These are phyloP conservation scores for Backusella liffmaniae DNA, from an alignment of 192 early-diverging fungal genomes.

Conservation along the genomic window DNA sequence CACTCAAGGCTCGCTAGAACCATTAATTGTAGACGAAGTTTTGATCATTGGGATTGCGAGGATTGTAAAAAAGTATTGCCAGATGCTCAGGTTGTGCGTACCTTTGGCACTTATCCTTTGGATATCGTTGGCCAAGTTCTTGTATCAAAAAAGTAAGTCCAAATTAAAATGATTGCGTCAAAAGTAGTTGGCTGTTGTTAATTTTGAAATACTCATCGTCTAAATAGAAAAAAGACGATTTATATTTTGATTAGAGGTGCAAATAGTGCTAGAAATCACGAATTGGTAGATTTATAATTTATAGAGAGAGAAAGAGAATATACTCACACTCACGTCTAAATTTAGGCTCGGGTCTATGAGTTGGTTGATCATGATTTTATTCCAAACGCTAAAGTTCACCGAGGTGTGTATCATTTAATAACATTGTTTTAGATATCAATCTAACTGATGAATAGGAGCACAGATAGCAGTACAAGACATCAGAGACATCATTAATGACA, in stretches of 20 bases:
- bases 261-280: background rate
- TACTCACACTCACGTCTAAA: background rate
- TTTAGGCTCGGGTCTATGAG: background rate
- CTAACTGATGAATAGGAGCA: background rate
- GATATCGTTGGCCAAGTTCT: background rate
- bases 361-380: background rate
- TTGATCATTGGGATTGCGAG: slow-evolving; percentile 6
- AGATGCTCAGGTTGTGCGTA: background rate
- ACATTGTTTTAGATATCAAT: background rate
- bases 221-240: background rate
- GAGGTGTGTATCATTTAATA: background rate
- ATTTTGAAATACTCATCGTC: no score
- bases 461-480: background rate
- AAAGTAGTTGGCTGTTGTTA: no score
- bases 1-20: background rate
- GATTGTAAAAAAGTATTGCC: background rate
- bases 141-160: background rate
- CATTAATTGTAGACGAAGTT: background rate
- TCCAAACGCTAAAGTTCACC: background rate
- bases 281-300: background rate
- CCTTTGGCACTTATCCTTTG: slow-evolving; percentile 2
- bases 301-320: no score
- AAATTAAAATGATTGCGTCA: background rate
- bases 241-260: background rate
- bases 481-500: background rate